Evolutionary conservation across 2,329 filamentous ascomycete genomes (phyloP).

Genomic region (Xylaria arbuscula): DNA sequence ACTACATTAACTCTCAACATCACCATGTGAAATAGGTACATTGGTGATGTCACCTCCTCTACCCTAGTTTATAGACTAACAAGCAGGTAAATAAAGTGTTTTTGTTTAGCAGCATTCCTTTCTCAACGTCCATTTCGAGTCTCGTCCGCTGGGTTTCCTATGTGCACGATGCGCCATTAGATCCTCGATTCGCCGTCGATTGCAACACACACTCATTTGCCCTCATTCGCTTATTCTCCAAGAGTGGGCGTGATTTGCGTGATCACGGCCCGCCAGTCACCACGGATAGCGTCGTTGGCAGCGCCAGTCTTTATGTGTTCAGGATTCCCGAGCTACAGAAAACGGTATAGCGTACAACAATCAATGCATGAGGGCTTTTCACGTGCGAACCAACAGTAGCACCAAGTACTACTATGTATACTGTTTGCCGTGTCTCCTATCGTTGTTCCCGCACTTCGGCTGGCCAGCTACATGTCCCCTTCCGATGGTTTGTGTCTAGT

Average conservation of each 20-base stretch:
- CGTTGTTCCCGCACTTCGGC: conserved; percentile 4
- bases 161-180: conserved; percentile 1
- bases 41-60: conserved; percentile 23
- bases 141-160: background rate
- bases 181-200: background rate
- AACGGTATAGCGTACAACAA: background rate
- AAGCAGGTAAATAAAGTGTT: background rate
- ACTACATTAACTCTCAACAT: background rate
- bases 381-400: conserved; percentile 11
- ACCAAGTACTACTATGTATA: conserved; percentile 24
- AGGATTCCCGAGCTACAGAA: background rate
- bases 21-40: background rate
- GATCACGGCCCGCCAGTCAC: background rate
- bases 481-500: conserved; percentile 18
- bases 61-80: background rate
- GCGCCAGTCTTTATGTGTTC: background rate
- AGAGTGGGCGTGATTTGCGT: background rate
- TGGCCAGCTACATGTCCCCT: conserved; percentile 6
- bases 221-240: conserved; percentile 1
- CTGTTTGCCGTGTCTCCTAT: conserved; percentile 12
- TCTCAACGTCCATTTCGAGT: background rate
- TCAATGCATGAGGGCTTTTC: conserved; percentile 1
- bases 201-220: conserved; percentile 3
- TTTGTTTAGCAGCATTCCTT: background rate
- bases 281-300: background rate